These are phyloP conservation scores for Syzygium aromaticum DNA, from an alignment of 345 rosid species.

Conservation along the genomic window DNA sequence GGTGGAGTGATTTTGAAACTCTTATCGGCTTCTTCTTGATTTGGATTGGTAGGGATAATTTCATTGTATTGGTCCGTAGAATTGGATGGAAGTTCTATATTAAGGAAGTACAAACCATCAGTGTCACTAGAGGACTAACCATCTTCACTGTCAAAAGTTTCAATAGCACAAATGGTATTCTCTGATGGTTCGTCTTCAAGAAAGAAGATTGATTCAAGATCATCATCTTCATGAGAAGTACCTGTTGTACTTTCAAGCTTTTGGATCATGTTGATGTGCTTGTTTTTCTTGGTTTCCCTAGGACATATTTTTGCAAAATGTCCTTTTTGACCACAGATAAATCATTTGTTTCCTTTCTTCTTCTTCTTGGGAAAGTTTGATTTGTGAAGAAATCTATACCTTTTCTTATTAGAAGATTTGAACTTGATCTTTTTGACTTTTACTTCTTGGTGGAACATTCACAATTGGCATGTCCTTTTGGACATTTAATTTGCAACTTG, in stretches of 20 bases:
- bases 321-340: not conserved
- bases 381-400: not conserved
- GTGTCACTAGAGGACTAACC: not conserved
- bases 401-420: not conserved
- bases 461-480: not conserved
- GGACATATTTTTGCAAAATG: not conserved
- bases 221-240: not conserved
- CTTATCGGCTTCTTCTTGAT: not conserved
- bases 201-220: not conserved
- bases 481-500: not conserved
- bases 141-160: not conserved
- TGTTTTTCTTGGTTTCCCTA: not conserved
- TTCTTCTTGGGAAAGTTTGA: not conserved
- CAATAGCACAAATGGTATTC: fast-evolving
- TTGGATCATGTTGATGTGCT: not conserved
- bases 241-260: not conserved
- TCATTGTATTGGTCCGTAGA: not conserved
- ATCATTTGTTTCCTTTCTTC: not conserved
- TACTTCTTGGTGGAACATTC: not conserved
- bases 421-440: not conserved
- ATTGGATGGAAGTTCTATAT: fast-evolving
- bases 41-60: not conserved
- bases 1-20: not conserved
- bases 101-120: not conserved
- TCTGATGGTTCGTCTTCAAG: not conserved